Percentiles rank a stretch among this genome's conserved stretches.
phyloP scores from a whole-genome alignment of 75 land plant species.

The Adiantum capillusveneris region DNA sequence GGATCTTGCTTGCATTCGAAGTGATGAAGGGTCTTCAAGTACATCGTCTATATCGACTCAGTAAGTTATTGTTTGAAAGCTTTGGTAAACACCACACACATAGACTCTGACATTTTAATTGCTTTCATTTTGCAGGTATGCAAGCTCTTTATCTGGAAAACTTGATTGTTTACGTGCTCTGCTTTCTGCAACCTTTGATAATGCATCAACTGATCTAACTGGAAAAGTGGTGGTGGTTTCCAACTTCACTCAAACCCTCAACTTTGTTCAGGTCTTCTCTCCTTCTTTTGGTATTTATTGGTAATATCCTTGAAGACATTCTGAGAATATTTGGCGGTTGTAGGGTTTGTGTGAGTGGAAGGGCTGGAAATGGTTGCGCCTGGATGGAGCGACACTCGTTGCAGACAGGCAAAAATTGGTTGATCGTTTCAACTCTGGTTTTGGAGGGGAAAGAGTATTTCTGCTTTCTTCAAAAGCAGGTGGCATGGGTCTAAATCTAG shows the following conservation, averaged over 20 bases:
- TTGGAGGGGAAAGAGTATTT: slow-evolving; percentile 30
- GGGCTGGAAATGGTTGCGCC: slow-evolving; percentile 38
- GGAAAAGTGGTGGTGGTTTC: slow-evolving; percentile 41
- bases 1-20: neutral
- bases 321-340: too few species aligned
- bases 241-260: slow-evolving; percentile 42
- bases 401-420: slow-evolving; percentile 29
- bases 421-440: slow-evolving; percentile 32
- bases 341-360: slow-evolving; percentile 27
- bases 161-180: slow-evolving; percentile 20
- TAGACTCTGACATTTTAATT: too few species aligned
- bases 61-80: too few species aligned
- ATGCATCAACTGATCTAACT: neutral
- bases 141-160: slow-evolving; percentile 28
- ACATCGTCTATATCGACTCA: too few species aligned
- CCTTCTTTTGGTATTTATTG: neutral
- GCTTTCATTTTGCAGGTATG: neutral
- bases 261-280: slow-evolving; percentile 34
- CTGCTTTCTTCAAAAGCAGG: slow-evolving; percentile 47
- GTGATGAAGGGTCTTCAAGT: too few species aligned
- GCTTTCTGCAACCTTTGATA: slow-evolving; percentile 13
- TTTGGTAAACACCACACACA: too few species aligned
- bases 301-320: too few species aligned
- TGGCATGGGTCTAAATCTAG: slow-evolving; percentile 39
- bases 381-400: slow-evolving; percentile 35